Conservation (phyloP, 495 filamentous ascomycete species). For the Penicillium riverlandense region DNA sequence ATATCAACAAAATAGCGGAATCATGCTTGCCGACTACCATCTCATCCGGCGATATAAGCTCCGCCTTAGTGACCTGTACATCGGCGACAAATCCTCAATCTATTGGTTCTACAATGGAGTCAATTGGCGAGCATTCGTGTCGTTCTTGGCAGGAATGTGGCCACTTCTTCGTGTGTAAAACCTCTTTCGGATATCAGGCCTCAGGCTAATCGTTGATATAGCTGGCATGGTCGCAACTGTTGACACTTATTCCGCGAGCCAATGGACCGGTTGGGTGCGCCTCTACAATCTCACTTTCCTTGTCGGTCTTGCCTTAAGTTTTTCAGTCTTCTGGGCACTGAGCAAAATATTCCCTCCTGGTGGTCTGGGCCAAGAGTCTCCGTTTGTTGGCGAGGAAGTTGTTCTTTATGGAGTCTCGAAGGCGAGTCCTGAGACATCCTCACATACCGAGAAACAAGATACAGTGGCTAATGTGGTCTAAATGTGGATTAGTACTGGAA, state of each 20-base stretch:
- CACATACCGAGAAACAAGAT: no score
- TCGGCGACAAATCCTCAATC: not conserved
- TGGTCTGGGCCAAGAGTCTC: slow-evolving; percentile 1
- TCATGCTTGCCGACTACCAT: slow-evolving; percentile 1
- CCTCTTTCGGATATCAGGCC: not conserved
- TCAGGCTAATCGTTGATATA: not conserved
- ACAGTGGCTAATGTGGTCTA: no score
- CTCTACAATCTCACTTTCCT: slow-evolving; percentile 33
- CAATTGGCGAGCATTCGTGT: slow-evolving; percentile 37
- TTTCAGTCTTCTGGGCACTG: slow-evolving; percentile 21
- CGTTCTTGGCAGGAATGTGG: slow-evolving; percentile 30
- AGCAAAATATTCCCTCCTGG: slow-evolving; percentile 26
- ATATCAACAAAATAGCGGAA: not conserved
- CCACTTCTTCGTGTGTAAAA: slow-evolving; percentile 24
- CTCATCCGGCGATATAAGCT: not conserved
- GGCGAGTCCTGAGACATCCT: no score
- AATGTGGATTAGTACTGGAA: no score
- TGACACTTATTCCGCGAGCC: slow-evolving; percentile 5
- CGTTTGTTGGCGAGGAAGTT: not conserved
- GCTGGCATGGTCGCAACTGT: slow-evolving; percentile 17
- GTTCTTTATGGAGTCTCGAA: no score
- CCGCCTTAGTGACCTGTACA: slow-evolving; percentile 22
- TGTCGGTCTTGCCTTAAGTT: slow-evolving; percentile 32
- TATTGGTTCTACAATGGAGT: slow-evolving; percentile 17
- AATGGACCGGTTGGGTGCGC: slow-evolving; percentile 9